Percentiles rank a stretch among this genome's conserved stretches.
Conservation (phyloP, 2,329 filamentous ascomycete species). For the Botrytis fragariae region DNA sequence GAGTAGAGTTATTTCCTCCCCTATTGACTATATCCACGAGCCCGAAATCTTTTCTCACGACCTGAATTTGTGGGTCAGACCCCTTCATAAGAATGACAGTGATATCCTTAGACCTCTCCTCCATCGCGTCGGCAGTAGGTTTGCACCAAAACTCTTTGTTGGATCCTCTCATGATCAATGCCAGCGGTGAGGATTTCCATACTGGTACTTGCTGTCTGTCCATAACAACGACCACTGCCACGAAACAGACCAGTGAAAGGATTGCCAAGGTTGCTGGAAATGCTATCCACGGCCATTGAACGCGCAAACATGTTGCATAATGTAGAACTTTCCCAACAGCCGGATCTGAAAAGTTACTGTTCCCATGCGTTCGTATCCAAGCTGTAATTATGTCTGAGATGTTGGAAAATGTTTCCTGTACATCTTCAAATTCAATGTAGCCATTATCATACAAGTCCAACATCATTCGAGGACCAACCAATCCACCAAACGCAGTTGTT, state of each 20-base stretch:
- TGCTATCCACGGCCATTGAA: background rate
- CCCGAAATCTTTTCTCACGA: background rate
- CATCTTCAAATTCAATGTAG: background rate
- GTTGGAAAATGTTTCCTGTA: background rate
- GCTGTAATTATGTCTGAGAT: background rate
- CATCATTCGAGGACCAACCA: background rate
- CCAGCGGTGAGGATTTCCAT: background rate
- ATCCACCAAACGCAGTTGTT: accelerated
- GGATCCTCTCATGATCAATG: background rate
- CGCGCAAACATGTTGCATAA: background rate
- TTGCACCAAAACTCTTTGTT: background rate
- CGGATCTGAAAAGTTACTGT: background rate
- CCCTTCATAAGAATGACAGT: background rate
- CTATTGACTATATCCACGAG: background rate
- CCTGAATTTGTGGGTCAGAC: background rate
- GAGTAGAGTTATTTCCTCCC: background rate
- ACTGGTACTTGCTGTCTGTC: background rate
- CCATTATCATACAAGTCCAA: background rate
- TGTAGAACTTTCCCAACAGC: background rate
- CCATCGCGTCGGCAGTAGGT: background rate
- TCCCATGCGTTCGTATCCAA: background rate
- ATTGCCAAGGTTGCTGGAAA: background rate
- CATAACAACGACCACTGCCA: background rate
- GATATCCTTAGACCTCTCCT: background rate
- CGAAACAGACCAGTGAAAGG: background rate